These are phyloP conservation scores for Pichia sp. DNA, from an alignment of 1,139 yeast species.

Conservation along the genomic window DNA sequence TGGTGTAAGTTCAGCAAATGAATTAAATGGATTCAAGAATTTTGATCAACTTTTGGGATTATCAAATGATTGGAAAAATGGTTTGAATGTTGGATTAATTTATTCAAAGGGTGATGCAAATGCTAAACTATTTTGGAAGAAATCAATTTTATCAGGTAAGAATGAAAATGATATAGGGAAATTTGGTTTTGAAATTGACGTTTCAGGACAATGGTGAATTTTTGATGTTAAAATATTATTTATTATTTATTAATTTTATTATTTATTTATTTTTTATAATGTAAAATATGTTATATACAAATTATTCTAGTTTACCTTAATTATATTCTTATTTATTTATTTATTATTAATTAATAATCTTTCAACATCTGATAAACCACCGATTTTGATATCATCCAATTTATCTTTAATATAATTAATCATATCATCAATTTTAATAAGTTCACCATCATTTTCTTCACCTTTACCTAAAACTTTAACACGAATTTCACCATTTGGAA, in stretches of 20 bases:
- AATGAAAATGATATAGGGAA: conserved; percentile 4
- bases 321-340: background rate
- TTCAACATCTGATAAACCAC: conserved; percentile 41
- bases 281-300: background rate
- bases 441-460: conserved; percentile 80
- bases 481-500: conserved; percentile 64
- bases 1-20: conserved; percentile 19
- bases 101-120: conserved; percentile 10
- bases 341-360: conserved; percentile 39
- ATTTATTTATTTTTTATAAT: background rate
- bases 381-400: conserved; percentile 38
- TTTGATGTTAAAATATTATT: background rate
- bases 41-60: background rate
- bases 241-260: background rate
- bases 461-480: conserved; percentile 86
- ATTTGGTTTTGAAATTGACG: conserved; percentile 16
- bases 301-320: background rate
- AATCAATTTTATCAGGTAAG: conserved; percentile 2
- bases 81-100: conserved; percentile 15
- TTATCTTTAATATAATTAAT: conserved; percentile 50
- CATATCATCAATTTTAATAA: conserved; percentile 56
- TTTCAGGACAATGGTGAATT: conserved; percentile 15
- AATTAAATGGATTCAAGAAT: conserved; percentile 4
- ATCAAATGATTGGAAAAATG: conserved; percentile 9
- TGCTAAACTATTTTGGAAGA: conserved; percentile 13